phyloP scores from a whole-genome alignment of 257 asterid genomes.

The Jasminum sambac region DNA sequence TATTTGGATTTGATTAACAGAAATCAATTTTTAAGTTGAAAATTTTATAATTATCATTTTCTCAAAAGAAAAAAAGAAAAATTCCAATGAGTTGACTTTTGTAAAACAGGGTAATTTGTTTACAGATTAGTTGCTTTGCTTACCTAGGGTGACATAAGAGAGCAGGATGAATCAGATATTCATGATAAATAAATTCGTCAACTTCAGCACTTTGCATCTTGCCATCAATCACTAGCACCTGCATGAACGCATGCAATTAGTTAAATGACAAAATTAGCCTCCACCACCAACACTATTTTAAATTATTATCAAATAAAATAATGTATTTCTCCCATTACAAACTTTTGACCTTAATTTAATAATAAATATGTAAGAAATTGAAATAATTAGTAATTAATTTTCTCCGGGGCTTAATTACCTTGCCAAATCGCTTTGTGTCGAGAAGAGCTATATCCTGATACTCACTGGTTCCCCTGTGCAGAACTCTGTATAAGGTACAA shows the following conservation, averaged over 20 bases:
- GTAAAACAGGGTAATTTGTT: neutral
- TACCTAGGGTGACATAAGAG: slow-evolving; percentile 89
- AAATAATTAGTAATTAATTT: neutral
- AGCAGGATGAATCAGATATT: slow-evolving; percentile 93
- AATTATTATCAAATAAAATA: neutral
- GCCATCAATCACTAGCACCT: slow-evolving; percentile 96
- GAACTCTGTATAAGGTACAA: slow-evolving; percentile 49
- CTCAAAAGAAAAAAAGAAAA: too few relatives aligned
- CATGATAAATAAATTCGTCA: slow-evolving; percentile 95
- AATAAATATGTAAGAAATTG: neutral
- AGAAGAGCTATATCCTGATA: slow-evolving; percentile 91
- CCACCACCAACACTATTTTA: neutral
- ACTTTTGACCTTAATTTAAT: neutral
- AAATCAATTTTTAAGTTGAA: too few relatives aligned
- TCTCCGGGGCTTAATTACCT: slow-evolving; percentile 38
- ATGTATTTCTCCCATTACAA: neutral
- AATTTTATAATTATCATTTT: neutral
- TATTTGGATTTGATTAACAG: too few relatives aligned
- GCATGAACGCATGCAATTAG: slow-evolving; percentile 16
- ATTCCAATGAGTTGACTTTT: neutral
- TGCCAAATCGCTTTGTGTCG: slow-evolving; percentile 91
- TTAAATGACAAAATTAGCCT: neutral
- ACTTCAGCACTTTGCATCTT: slow-evolving; percentile 99
- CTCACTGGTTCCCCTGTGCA: slow-evolving; percentile 86
- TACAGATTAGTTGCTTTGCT: slow-evolving; percentile 25